A percentile compares a stretch with the other conserved stretches of the same genome.
These are phyloP conservation scores for Talaromyces proteolyticus DNA, from an alignment of 495 filamentous ascomycete genomes.

Conservation along the genomic window DNA sequence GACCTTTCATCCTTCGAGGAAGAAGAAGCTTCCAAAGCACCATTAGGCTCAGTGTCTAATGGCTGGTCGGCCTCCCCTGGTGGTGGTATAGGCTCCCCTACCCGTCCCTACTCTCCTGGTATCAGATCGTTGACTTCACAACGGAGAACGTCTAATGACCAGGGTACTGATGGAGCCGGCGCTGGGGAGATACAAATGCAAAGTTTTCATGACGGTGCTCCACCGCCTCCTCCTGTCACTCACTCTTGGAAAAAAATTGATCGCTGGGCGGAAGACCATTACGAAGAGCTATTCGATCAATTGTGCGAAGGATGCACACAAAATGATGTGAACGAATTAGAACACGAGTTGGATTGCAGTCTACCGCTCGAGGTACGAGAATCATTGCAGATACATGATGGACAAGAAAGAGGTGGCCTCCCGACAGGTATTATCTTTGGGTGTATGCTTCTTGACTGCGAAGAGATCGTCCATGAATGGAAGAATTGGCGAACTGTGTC, in stretches of 20 bases:
- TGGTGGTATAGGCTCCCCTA: slow-evolving; percentile 46
- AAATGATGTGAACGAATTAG: slow-evolving; percentile 95
- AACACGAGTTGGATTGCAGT: slow-evolving; percentile 93
- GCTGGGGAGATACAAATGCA: slow-evolving; percentile 90
- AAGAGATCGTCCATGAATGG: slow-evolving; percentile 98
- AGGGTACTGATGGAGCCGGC: slow-evolving; percentile 51
- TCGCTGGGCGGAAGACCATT: slow-evolving; percentile 89
- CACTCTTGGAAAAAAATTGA: slow-evolving; percentile 96
- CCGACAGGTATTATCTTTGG: slow-evolving; percentile 93
- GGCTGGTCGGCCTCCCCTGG: slow-evolving; percentile 58
- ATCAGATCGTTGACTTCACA: slow-evolving; percentile 68
- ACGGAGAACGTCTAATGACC: slow-evolving; percentile 48
- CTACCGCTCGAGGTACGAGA: slow-evolving; percentile 91
- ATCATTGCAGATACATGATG: slow-evolving; percentile 85
- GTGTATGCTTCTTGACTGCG: slow-evolving; percentile 93
- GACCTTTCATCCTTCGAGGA: slow-evolving; percentile 75
- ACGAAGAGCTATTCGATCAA: slow-evolving; percentile 90
- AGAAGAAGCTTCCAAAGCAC: slow-evolving; percentile 48
- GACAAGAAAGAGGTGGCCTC: slow-evolving; percentile 86
- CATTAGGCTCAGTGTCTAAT: slow-evolving; percentile 50
- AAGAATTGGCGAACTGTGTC: slow-evolving; percentile 93
- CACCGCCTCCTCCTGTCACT: slow-evolving; percentile 77
- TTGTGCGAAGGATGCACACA: slow-evolving; percentile 83
- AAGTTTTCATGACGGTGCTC: slow-evolving; percentile 85
- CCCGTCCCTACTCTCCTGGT: slow-evolving; percentile 79